Percentiles rank a stretch among this genome's conserved stretches.
phyloP scores from a whole-genome alignment of 139 green algal genomes.

The Micractinium sp. region DNA sequence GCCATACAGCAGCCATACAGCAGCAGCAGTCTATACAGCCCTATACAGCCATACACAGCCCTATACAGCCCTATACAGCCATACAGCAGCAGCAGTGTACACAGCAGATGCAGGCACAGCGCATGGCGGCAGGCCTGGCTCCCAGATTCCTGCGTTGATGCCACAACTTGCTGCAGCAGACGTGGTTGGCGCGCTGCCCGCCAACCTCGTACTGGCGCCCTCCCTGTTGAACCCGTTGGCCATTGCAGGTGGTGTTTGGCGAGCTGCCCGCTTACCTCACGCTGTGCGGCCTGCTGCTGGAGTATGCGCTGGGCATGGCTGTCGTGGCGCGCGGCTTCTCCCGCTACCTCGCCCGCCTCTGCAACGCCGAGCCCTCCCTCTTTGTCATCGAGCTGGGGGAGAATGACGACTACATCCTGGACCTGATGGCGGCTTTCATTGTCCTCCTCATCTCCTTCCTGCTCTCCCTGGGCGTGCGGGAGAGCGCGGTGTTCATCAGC shows the following conservation, averaged over 20 bases:
- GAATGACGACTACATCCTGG: not conserved
- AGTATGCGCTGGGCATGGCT: conserved; percentile 46
- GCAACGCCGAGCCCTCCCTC: not conserved
- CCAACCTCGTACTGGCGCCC: not conserved
- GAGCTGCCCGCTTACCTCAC: conserved; percentile 39
- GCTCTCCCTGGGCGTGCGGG: conserved; percentile 22
- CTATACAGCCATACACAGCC: too few relatives aligned
- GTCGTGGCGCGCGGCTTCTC: conserved; percentile 40
- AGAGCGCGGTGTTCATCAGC: conserved; percentile 27
- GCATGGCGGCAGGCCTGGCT: too few relatives aligned
- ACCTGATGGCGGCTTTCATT: conserved; percentile 32
- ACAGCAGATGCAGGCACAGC: too few relatives aligned
- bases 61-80: too few relatives aligned
- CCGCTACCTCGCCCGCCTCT: conserved; percentile 28
- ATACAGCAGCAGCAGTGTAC: too few relatives aligned
- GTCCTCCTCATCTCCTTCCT: conserved; percentile 26
- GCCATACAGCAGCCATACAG: not conserved
- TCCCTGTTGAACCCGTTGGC: not conserved
- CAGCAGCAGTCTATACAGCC: too few relatives aligned
- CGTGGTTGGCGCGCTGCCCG: not conserved
- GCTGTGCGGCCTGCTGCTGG: conserved; percentile 32
- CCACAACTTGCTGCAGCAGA: too few relatives aligned
- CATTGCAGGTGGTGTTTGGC: conserved; percentile 30
- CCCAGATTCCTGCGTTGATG: too few relatives aligned
- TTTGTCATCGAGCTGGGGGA: conserved; percentile 27